Evolutionary conservation across 306 rosid genomes (phyloP), one percentile per base, ranked within the genome.

Genomic region (Cicer yamashitae): DNA sequence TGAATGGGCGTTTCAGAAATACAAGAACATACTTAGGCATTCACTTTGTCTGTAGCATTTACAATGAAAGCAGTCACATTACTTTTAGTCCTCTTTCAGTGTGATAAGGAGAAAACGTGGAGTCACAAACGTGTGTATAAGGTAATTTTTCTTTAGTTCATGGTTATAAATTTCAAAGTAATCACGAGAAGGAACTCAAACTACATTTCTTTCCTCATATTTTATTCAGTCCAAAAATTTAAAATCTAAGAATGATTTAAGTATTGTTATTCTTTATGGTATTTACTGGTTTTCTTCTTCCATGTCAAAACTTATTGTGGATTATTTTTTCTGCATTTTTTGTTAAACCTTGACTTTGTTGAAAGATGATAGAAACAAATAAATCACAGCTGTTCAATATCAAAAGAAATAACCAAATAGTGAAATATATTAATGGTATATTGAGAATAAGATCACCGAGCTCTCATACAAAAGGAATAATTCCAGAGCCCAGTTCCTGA

Each of bases 111-210:
- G 81, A 56, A 30, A 43, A 37, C 13, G 63, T 38, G 15, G 71
- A 50, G 53, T 51, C 30, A 64, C 20, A 75, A 43, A 54, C 54
- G 57, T 15, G 50, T 68, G 60, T 47, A 45, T 11, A 39, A 15
- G 52, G 69, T 76, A 30, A 44, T 34, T 67, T 25, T 25, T 39
- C 37, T 67, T 14, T 76, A 56, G 22, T 41, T 43, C 20, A 41
- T 76, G 74, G 74, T 66, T 43, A 14, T 76, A 48, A 77, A 25
- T 45, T 67, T 77, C 34, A n/a, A 57, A 77, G 34, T 56, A 2
- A 56, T 57, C 50, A 57, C 10, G 68, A 67, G 67, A 67, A 67
- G 62, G 51, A 39, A 44, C 50, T 44, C 43, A n/a, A 25, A 6
- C 62, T n/a, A 37, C 14, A 18, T 48, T 12, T 20, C 1, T 51